A percentile compares a stretch with the other conserved stretches of the same genome.
Conservation (phyloP, 306 rosid species). For the Rubus idaeus region DNA sequence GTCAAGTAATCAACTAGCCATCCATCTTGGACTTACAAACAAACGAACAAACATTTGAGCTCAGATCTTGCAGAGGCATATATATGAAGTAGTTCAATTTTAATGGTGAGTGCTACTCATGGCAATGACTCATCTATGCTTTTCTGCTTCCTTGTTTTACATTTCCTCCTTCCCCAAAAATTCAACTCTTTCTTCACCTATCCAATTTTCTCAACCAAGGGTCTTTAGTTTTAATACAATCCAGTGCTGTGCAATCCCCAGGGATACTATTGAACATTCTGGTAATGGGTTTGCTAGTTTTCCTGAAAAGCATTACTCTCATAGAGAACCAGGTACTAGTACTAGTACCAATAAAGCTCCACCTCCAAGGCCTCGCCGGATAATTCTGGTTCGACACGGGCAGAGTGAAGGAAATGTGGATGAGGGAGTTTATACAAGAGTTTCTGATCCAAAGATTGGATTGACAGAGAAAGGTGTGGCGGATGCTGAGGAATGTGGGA, state of each 20-base stretch:
- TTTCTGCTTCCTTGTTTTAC: constrained; percentile 6
- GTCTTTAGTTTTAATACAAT: constrained; percentile 6
- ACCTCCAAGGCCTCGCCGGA: constrained; percentile 79
- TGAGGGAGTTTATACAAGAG: constrained; percentile 57
- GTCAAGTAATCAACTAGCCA: not conserved
- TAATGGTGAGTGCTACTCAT: constrained; percentile 7
- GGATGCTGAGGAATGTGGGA: constrained; percentile 66
- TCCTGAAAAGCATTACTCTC: constrained; percentile 41
- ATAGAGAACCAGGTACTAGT: not conserved
- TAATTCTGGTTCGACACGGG: constrained; percentile 85
- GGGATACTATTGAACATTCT: not conserved
- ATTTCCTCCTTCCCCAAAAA: constrained; percentile 10
- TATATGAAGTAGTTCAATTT: not conserved
- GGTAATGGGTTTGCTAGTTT: constrained; percentile 38
- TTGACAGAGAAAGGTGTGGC: constrained; percentile 54
- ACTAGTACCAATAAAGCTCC: constrained; percentile 6
- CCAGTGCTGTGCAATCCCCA: constrained; percentile 39
- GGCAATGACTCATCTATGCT: not conserved
- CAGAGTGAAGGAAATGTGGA: constrained; percentile 84
- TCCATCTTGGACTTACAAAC: not conserved
- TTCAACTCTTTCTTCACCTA: constrained; percentile 8
- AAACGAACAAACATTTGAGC: too few relatives aligned
- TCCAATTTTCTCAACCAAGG: not conserved
- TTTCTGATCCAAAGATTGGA: constrained; percentile 70
- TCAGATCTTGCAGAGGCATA: not conserved